A percentile compares a stretch with the other conserved stretches of the same genome.
Conservation (phyloP, 2,329 filamentous ascomycete genomes). For the Colletotrichum simmondsii region DNA sequence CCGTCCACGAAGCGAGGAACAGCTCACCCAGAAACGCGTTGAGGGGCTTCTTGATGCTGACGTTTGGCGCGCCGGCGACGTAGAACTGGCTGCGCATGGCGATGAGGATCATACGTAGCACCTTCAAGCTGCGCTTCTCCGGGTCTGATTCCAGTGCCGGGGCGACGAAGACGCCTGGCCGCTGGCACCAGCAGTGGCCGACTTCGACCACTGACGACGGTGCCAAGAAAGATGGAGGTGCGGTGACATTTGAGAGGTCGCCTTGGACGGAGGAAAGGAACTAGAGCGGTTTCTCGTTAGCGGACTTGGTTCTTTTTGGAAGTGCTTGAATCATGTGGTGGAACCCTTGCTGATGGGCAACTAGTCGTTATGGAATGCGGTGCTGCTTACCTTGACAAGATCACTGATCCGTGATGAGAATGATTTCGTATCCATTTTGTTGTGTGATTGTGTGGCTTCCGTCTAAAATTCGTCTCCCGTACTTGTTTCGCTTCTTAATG, state of each 20-base stretch:
- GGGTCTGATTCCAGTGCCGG: constrained; percentile 56
- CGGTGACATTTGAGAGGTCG: constrained; percentile 63
- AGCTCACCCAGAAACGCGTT: constrained; percentile 65
- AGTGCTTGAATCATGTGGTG: not conserved
- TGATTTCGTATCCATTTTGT: constrained; percentile 32
- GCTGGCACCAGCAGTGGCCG: constrained; percentile 61
- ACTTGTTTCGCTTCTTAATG: too few species aligned
- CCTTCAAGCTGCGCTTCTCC: constrained; percentile 55
- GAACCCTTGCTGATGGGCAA: not conserved
- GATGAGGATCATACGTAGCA: constrained; percentile 59
- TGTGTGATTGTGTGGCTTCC: not conserved
- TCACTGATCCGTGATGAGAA: constrained; percentile 34
- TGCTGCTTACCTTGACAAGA: constrained; percentile 31
- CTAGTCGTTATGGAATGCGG: not conserved
- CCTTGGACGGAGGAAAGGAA: constrained; percentile 50
- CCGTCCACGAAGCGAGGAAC: constrained; percentile 55
- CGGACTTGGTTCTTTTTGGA: not conserved
- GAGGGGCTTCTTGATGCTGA: constrained; percentile 63
- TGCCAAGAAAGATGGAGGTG: constrained; percentile 60
- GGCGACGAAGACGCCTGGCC: constrained; percentile 58
- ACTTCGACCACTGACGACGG: constrained; percentile 62
- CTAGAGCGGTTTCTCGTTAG: constrained; percentile 16
- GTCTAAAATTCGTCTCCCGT: not conserved
- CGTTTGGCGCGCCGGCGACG: constrained; percentile 54
- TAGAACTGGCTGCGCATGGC: constrained; percentile 60